These are phyloP conservation scores for Kwoniella dendrophila DNA, from an alignment of 768 basidiomycete species.

Conservation along the genomic window DNA sequence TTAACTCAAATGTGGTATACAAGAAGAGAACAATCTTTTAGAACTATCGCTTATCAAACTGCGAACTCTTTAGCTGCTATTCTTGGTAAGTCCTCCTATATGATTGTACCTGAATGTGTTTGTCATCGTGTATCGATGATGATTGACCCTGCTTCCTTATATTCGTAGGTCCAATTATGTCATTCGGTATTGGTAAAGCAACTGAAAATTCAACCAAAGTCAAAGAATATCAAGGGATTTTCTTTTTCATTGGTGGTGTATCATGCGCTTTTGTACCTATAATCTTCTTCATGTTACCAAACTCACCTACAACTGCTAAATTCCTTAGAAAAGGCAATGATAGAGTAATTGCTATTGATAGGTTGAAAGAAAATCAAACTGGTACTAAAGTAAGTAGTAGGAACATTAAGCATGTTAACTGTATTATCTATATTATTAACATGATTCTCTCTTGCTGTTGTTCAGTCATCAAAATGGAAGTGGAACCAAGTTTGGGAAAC, in stretches of 20 bases:
- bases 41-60: constrained; percentile 34
- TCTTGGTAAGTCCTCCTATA: constrained; percentile 9
- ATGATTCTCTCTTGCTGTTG: too few species aligned
- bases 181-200: constrained; percentile 22
- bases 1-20: constrained; percentile 31
- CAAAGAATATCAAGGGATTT: constrained; percentile 34
- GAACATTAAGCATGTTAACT: too few species aligned
- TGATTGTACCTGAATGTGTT: not conserved
- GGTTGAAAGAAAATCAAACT: constrained; percentile 43
- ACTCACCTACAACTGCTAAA: constrained; percentile 39
- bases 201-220: not conserved
- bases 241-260: constrained; percentile 36
- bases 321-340: constrained; percentile 43
- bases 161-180: constrained; percentile 22
- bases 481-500: constrained; percentile 39
- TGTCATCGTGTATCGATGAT: too few species aligned
- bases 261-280: constrained; percentile 30
- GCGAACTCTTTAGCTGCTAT: constrained; percentile 30
- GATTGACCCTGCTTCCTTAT: too few species aligned
- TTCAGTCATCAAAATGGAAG: constrained; percentile 22
- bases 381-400: constrained; percentile 30
- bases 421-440: too few species aligned
- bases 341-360: constrained; percentile 38
- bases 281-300: constrained; percentile 35
- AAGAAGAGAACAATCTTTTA: constrained; percentile 33